Percentiles rank a stretch among this genome's conserved stretches.
Conservation (phyloP, 225 moss, liverwort and hornwort genomes). For the Bryoerythrophyllum caledonicum region DNA sequence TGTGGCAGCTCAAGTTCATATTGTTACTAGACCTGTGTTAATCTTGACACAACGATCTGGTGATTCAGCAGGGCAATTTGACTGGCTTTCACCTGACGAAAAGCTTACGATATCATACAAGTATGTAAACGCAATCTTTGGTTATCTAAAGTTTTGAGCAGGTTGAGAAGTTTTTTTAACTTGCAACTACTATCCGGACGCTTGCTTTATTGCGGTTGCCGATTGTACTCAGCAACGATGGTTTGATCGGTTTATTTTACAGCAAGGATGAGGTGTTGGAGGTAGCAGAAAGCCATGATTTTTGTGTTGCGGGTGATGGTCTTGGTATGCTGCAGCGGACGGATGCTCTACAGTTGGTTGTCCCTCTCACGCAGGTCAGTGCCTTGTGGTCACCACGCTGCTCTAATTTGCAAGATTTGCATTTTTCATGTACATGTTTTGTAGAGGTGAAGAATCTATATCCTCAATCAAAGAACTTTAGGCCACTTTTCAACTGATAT, state of each 20-base stretch:
- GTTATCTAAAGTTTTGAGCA: background rate
- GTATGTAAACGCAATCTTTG: constrained; percentile 33
- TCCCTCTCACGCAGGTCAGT: constrained; percentile 83
- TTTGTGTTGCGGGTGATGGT: constrained; percentile 93
- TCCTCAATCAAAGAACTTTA: constrained; percentile 4
- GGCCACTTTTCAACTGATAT: background rate
- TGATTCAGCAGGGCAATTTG: constrained; percentile 52
- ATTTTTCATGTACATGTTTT: constrained; percentile 12
- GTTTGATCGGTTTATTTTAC: constrained; percentile 27
- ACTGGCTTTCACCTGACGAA: constrained; percentile 96
- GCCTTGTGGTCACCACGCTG: background rate
- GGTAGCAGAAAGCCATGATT: constrained; percentile 67
- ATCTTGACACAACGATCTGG: constrained; percentile 70
- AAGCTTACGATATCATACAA: constrained; percentile 58
- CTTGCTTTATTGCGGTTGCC: background rate
- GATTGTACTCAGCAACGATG: background rate
- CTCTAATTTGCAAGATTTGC: background rate
- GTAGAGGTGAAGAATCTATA: background rate
- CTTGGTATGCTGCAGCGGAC: constrained; percentile 85
- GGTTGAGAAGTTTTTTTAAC: background rate
- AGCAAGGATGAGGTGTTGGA: constrained; percentile 73
- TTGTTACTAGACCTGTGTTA: constrained; percentile 74
- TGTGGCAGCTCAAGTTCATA: constrained; percentile 89
- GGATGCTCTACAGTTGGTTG: constrained; percentile 69
- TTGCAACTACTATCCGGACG: constrained; percentile 2